Evolutionary conservation across 805 yeast genomes (phyloP), one percentile per base, ranked within the genome.

Genomic region (Nakazawaea wyomingensis): DNA sequence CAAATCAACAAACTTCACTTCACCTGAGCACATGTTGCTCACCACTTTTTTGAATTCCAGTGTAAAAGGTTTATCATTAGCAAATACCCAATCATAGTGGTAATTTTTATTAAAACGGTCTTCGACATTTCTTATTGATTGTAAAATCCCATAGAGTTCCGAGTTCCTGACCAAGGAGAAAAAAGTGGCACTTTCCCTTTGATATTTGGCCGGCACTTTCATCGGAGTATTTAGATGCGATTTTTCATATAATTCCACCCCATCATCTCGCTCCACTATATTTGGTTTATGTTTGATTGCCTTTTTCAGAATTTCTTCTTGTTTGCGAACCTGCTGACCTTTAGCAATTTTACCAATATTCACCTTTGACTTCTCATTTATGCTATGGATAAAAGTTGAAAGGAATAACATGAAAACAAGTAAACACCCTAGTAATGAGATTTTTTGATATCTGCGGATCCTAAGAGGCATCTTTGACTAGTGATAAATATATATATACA

Each of bases 1-100:
- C 27, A 85, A 72, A 29, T 60, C 49, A 17, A 85, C 86, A 56
- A 78, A 85, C 46, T 69, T 71, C 32, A 76, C 72, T 11, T 59
- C 60, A 34, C 89, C 87, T 1, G 84, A 71, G 28, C 80, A 70
- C 33, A 72, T 54, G 18, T 68, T 68, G 14, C 68, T 47, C 2
- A 82, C 71, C 19, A 65, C 60, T 36, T 62, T 56, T 43, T 66
- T 71, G 60, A 85, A 85, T 46, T 73, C 76, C 5, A 66, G 69
- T 22, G 69, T 54, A 57, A 85, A 85, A 4, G 74, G 76, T 49
- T 68, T 76, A 53, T 85, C 85, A 57, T 85, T 85, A 38, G 83
- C 64, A 54, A 85, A 85, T 4, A 81, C 78, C 85, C 87, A 84
- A 56, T 83, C 89, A 54, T 84, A 83, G 51, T 78, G 74, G 54